Evolutionary conservation across 2,329 filamentous ascomycete genomes (phyloP).

Genomic region (Tolypocladium sp.): DNA sequence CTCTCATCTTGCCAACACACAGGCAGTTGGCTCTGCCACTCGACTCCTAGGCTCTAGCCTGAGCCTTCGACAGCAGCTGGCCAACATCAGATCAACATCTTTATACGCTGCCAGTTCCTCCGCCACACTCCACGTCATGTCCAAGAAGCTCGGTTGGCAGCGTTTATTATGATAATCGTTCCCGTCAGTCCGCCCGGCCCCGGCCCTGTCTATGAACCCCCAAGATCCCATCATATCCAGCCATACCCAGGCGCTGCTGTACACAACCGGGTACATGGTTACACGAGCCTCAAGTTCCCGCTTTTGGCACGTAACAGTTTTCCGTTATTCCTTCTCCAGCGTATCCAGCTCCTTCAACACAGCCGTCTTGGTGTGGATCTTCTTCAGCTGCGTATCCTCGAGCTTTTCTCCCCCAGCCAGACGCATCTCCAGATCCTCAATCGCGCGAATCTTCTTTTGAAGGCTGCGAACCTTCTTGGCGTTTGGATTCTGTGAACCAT

Average conservation of each 20-base stretch:
- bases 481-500: conserved; percentile 53
- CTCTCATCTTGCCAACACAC: neutral
- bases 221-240: neutral
- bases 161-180: neutral
- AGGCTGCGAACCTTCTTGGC: conserved; percentile 93
- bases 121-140: neutral
- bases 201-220: neutral
- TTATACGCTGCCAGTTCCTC: neutral
- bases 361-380: conserved; percentile 80
- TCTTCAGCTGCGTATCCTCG: conserved; percentile 97
- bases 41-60: neutral
- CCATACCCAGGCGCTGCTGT: neutral
- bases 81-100: neutral
- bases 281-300: neutral
- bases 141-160: neutral
- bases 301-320: conserved; percentile 4
- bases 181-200: neutral
- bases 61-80: neutral
- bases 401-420: conserved; percentile 90
- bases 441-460: conserved; percentile 94
- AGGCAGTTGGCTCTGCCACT: neutral
- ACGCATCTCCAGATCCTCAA: conserved; percentile 97
- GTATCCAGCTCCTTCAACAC: conserved; percentile 76
- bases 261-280: neutral
- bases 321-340: conserved; percentile 27